These are phyloP conservation scores for Glonium stellatum DNA, from an alignment of 495 filamentous ascomycete species.

Conservation along the genomic window DNA sequence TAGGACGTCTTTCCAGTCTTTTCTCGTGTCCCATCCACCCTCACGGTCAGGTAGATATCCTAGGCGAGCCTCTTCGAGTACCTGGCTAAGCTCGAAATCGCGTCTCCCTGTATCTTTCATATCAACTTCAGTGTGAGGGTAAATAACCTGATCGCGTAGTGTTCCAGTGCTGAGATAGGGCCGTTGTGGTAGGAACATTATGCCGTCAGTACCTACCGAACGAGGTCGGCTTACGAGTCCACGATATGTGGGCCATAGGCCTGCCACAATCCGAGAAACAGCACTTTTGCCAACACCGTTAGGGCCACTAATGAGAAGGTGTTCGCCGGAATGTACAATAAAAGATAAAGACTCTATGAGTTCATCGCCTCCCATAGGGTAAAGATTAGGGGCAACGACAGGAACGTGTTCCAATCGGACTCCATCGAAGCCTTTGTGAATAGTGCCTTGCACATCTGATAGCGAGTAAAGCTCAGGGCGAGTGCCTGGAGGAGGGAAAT, in stretches of 20 bases:
- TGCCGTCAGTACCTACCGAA: slow-evolving; percentile 71
- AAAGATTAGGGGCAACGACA: slow-evolving; percentile 77
- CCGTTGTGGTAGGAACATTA: slow-evolving; percentile 96
- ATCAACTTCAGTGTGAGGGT: slow-evolving; percentile 88
- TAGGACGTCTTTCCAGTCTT: slow-evolving; percentile 98
- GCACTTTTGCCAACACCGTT: slow-evolving; percentile 94
- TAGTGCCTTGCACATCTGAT: slow-evolving; percentile 84
- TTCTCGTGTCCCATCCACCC: slow-evolving; percentile 91
- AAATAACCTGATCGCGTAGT: slow-evolving; percentile 93
- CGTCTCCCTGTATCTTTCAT: slow-evolving; percentile 75
- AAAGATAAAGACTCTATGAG: slow-evolving; percentile 82
- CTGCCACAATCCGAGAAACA: slow-evolving; percentile 81
- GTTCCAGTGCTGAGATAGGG: slow-evolving; percentile 95
- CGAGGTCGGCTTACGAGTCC: slow-evolving; percentile 83
- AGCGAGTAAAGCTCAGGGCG: slow-evolving; percentile 78
- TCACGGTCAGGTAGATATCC: slow-evolving; percentile 88
- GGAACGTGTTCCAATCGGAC: slow-evolving; percentile 91
- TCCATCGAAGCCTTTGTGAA: slow-evolving; percentile 89
- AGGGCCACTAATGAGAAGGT: slow-evolving; percentile 87
- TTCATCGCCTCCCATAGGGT: slow-evolving; percentile 80
- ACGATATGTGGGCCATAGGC: slow-evolving; percentile 93
- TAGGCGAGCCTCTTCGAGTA: slow-evolving; percentile 75
- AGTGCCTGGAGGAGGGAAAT: slow-evolving; percentile 60
- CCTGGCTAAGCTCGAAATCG: slow-evolving; percentile 64
- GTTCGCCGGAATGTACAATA: slow-evolving; percentile 81